Base-by-base conservation (phyloP, 2,329 filamentous ascomycete genomes). In the Penicillium sp. region DNA sequence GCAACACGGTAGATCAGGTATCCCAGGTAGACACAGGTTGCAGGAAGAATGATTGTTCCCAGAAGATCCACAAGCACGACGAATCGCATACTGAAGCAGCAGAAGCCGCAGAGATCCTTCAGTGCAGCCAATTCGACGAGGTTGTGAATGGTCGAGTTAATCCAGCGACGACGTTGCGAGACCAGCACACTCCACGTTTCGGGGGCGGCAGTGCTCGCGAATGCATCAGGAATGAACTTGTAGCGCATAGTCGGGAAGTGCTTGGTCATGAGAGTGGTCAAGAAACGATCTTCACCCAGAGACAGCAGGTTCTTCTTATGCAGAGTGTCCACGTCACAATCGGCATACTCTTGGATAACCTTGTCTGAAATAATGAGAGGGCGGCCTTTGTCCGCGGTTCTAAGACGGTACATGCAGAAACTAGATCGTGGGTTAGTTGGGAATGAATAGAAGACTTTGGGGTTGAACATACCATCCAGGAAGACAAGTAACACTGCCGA, bases 91-190 rank as follows among this genome's bases (percentile, higher is more conserved):
- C 90, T 92, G 82, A 98, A 98, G 79, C 91, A 96, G 80, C 95
- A 99, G 87, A 99, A 99, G 66, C 95, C 95, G 73, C 95, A 99
- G 77, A 99, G 89, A 71, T 99, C 92, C 75, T 93, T 89, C 49
- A 99, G 84, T 69, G 89, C 89, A 73, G 96, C 89, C 71, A 99
- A 81, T 76, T 99, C 95, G 27, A 89, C 90, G 72, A 99, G 78
- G 75, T 99, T 99, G 83, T 99, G 95, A 61, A 99, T 89, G 10
- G 95, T 99, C 1, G 95, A 98, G 80, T 99, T 99, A 77, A 99
- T 99, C 95, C 95, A 99, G 75, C 95, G 90, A 82, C 95, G 92
- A 83, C 95, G 89, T 75, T 99, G 95, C n/a, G 95, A 99, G 35
- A 99, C 83, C 68, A 99, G 80, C 69, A 99, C 92, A 71, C 88